Percentiles rank a stretch among this genome's conserved stretches.
Conservation (phyloP, 768 basidiomycete species). For the Auriscalpium vulgare region DNA sequence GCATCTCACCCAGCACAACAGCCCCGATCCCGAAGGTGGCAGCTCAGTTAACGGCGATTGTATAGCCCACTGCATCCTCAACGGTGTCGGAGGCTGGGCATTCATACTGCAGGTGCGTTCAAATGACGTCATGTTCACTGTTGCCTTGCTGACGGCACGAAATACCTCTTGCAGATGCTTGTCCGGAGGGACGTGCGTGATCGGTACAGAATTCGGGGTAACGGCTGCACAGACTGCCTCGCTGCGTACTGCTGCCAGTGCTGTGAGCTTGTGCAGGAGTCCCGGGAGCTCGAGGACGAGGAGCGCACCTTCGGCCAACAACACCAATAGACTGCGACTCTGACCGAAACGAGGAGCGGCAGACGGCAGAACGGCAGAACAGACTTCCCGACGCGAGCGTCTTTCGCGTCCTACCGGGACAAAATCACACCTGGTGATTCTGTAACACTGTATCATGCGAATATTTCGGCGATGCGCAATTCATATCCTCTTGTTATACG, state of each 20-base stretch:
- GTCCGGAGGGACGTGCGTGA: slow-evolving; percentile 31
- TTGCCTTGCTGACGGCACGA: slow-evolving; percentile 12
- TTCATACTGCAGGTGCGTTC: slow-evolving; percentile 27
- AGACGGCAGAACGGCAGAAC: too few relatives aligned
- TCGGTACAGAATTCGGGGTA: slow-evolving; percentile 41
- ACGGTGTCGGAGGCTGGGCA: slow-evolving; percentile 29
- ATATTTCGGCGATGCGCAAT: too few relatives aligned
- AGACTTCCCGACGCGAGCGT: too few relatives aligned
- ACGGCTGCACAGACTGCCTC: slow-evolving; percentile 32
- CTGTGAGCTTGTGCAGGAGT: slow-evolving; percentile 44
- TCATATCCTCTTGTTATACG: too few relatives aligned
- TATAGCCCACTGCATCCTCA: slow-evolving; percentile 23
- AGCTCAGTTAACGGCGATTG: slow-evolving; percentile 30
- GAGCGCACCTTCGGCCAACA: slow-evolving; percentile 26
- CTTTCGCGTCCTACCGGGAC: too few relatives aligned
- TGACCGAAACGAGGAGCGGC: too few relatives aligned
- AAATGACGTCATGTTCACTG: background rate
- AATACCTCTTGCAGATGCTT: slow-evolving; percentile 20
- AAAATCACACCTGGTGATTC: too few relatives aligned
- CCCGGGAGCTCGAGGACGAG: slow-evolving; percentile 39
- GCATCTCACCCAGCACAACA: slow-evolving; percentile 28
- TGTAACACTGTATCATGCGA: too few relatives aligned
- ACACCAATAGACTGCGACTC: too few relatives aligned
- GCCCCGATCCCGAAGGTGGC: slow-evolving; percentile 30
- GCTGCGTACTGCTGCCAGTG: slow-evolving; percentile 35